Evolutionary conservation across 2,329 filamentous ascomycete species (phyloP), one percentile per base, ranked within the genome.

Genomic region (Pseudocercospora cruenta): DNA sequence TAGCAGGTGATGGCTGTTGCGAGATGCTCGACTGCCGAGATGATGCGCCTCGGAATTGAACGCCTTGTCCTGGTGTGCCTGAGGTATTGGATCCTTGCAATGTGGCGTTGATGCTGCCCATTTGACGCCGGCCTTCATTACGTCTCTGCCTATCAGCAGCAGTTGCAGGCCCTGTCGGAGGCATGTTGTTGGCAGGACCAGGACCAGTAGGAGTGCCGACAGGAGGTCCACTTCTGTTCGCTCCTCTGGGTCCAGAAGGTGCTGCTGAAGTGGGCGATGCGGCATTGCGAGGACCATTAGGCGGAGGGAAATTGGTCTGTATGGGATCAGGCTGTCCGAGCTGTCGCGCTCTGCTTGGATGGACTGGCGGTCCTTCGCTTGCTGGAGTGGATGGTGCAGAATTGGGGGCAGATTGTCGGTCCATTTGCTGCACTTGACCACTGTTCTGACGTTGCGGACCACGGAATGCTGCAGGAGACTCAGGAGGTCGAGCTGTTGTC

Each of bases 1-100:
- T 36, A 22, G 58, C 55, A 28, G 58, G n/a, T n/a, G 60, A 36
- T 61, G 69, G 63, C 60, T 31, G 66, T 26, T 55, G 51, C 51
- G 71, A 68, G 60, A 69, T 58, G 58, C 71, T 74, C 60, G 66
- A 62, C 62, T 72, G 73, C 12, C 73, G 60, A 61, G 71, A 63
- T n/a, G 72, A 70, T 33, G 75, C 76, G 10, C 77, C 77, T 55
- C 76, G 69, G 63, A 78, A 74, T 39, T 72, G 73, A 19, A 75
- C 71, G 53, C 72, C 70, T 67, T 73, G 73, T 26, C 65, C 59
- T 24, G 65, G 59, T 7, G 71, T 62, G 9, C 58, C 63, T 26
- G 64, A 58, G 10, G 61, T 63, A 21, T 61, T 69, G 36, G 65
- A 55, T 22, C 69, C 63, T 65, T 71, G 68, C 58, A 73, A 36